Percentiles rank a stretch among this genome's conserved stretches.
Conservation (phyloP, 352 stramenopile species). For the Phytophthora cryptogea region DNA sequence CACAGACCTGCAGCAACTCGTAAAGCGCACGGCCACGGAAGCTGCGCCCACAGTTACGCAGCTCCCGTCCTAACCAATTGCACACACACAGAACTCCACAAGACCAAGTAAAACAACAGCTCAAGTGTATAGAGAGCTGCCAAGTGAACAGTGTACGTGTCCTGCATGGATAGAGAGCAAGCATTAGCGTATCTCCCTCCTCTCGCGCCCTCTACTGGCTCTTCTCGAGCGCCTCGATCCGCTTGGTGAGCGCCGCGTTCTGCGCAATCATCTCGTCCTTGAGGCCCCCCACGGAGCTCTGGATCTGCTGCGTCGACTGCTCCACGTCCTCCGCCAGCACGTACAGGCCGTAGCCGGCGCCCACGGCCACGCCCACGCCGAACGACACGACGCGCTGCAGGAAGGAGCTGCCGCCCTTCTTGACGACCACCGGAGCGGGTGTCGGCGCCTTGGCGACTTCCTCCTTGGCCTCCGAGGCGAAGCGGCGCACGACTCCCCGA, state of each 20-base stretch:
- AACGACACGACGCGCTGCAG: slow-evolving; percentile 75
- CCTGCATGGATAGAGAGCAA: slow-evolving; percentile 16
- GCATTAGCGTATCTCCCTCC: slow-evolving; percentile 8
- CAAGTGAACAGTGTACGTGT: not conserved
- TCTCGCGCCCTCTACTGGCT: slow-evolving; percentile 41
- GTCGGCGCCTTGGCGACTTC: slow-evolving; percentile 28
- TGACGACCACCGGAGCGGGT: slow-evolving; percentile 36
- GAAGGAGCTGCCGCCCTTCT: slow-evolving; percentile 69
- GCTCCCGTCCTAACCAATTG: slow-evolving; percentile 10
- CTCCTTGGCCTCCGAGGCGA: slow-evolving; percentile 68
- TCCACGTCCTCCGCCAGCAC: slow-evolving; percentile 76
- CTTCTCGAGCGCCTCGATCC: slow-evolving; percentile 79
- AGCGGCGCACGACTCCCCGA: slow-evolving; percentile 43
- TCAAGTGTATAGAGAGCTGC: slow-evolving; percentile 18
- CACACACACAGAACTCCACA: not conserved
- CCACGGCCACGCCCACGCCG: slow-evolving; percentile 66
- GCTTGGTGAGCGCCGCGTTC: slow-evolving; percentile 72
- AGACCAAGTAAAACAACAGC: slow-evolving; percentile 13
- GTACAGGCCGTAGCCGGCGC: slow-evolving; percentile 67
- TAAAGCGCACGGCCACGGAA: slow-evolving; percentile 28
- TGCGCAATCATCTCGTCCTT: slow-evolving; percentile 75
- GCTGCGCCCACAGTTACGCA: slow-evolving; percentile 3
- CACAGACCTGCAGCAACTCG: slow-evolving; percentile 54
- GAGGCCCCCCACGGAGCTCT: slow-evolving; percentile 60
- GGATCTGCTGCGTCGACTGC: slow-evolving; percentile 72